phyloP scores from a whole-genome alignment of 164 flowering plant genomes.

The Vitis rotundifolia region DNA sequence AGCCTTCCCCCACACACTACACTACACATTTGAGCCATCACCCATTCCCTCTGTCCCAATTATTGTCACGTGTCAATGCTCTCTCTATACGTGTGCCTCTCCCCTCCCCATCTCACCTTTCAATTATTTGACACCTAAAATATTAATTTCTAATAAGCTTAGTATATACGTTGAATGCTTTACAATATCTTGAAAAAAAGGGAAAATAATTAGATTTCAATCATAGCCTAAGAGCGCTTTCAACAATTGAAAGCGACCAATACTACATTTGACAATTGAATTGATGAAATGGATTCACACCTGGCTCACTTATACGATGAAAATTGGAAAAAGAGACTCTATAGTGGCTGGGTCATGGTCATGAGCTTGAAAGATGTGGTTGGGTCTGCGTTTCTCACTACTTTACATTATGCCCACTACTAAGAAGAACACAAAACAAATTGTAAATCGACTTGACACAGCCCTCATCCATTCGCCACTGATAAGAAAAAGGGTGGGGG shows the following conservation, averaged over 20 bases:
- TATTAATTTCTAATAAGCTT: no score
- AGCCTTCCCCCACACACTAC: slow-evolving; percentile 8
- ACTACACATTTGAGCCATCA: slow-evolving; percentile 6
- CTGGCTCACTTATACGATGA: not conserved
- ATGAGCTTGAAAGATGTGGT: not conserved
- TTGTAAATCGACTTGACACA: slow-evolving; percentile 6
- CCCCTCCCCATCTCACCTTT: no score
- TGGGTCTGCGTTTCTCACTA: slow-evolving; percentile 2
- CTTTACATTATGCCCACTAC: slow-evolving; percentile 12
- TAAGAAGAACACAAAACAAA: slow-evolving; percentile 13
- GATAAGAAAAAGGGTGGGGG: not conserved
- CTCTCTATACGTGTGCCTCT: no score
- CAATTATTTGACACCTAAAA: no score
- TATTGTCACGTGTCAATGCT: slow-evolving; percentile 7
- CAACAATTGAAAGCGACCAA: not conserved
- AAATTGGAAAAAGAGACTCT: not conserved
- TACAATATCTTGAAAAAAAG: no score
- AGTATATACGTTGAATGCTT: no score
- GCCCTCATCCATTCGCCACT: not conserved
- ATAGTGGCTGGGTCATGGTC: not conserved
- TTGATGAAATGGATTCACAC: not conserved
- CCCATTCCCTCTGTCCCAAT: not conserved
- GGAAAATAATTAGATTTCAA: no score
- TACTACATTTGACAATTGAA: slow-evolving; percentile 1
- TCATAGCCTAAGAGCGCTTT: no score